Conservation (phyloP, 2,329 filamentous ascomycete species). For the Microdochium bolleyi region DNA sequence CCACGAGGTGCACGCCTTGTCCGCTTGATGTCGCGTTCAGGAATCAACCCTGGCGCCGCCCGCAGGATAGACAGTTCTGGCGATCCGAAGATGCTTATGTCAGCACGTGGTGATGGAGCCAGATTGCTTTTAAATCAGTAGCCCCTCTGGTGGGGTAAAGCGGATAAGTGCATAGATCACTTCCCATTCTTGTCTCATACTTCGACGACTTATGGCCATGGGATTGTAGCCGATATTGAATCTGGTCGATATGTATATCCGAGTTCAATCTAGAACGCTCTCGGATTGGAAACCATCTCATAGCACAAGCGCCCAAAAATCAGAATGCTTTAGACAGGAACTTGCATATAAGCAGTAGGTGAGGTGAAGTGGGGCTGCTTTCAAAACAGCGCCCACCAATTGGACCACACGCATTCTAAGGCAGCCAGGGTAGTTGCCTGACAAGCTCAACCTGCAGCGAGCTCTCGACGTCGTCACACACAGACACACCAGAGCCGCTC, state of each 20-base stretch:
- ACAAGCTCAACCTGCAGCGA: neutral
- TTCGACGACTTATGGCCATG: too few species aligned
- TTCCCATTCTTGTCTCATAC: too few species aligned
- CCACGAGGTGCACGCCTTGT: neutral
- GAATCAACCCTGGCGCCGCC: slow-evolving; percentile 9
- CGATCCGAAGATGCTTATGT: neutral
- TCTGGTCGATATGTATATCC: too few species aligned
- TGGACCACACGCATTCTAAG: slow-evolving; percentile 2
- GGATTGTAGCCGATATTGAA: too few species aligned
- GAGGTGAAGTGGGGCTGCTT: neutral
- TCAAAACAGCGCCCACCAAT: neutral
- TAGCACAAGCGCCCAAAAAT: too few species aligned
- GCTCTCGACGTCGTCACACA: slow-evolving; percentile 1
- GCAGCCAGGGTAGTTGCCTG: slow-evolving; percentile 1
- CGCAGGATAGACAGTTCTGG: neutral
- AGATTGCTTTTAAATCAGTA: too few species aligned
- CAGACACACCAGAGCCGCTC: neutral
- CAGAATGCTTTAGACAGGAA: too few species aligned
- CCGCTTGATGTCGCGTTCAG: slow-evolving; percentile 11
- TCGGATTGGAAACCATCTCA: too few species aligned
- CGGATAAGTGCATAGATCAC: too few species aligned
- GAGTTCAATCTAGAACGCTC: too few species aligned
- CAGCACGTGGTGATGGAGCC: too few species aligned
- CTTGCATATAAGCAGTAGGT: neutral
- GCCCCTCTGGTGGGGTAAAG: too few species aligned